These are phyloP conservation scores for Fragaria vesca DNA, from an alignment of 306 rosid species.

Conservation along the genomic window DNA sequence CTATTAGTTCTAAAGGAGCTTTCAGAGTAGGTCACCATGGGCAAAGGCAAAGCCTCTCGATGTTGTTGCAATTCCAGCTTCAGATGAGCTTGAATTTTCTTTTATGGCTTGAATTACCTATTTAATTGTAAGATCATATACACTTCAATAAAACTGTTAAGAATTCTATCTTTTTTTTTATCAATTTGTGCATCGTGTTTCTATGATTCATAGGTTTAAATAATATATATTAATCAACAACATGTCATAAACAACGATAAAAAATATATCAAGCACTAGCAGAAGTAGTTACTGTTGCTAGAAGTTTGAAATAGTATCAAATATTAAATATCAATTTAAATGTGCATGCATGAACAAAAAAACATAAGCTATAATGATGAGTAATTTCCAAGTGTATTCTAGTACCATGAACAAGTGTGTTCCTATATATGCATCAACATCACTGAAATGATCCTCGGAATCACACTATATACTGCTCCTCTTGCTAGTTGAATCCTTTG, in stretches of 20 bases:
- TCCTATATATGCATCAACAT: constrained; percentile 89
- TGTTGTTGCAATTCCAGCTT: not conserved
- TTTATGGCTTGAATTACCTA: not conserved
- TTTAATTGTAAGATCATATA: not conserved
- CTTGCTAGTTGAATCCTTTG: constrained; percentile 91
- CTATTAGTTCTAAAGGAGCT: not conserved
- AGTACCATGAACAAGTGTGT: constrained; percentile 75
- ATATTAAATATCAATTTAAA: not conserved
- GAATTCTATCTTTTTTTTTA: not conserved
- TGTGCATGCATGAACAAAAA: constrained; percentile 12
- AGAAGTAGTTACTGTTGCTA: not conserved
- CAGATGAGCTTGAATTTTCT: not conserved
- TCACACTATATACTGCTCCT: constrained; percentile 63
- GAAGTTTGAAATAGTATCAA: too few relatives aligned
- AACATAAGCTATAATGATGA: not conserved
- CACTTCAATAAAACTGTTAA: not conserved
- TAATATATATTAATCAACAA: not conserved
- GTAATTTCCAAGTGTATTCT: not conserved
- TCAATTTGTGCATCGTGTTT: not conserved
- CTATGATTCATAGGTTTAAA: too few relatives aligned
- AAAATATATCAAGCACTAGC: not conserved
- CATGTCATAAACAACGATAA: not conserved
- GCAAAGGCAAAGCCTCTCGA: not conserved
- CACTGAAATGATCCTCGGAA: constrained; percentile 90
- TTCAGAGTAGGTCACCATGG: not conserved